These are phyloP conservation scores for Jasminum sambac DNA, from an alignment of 257 asterid genomes.

Conservation along the genomic window DNA sequence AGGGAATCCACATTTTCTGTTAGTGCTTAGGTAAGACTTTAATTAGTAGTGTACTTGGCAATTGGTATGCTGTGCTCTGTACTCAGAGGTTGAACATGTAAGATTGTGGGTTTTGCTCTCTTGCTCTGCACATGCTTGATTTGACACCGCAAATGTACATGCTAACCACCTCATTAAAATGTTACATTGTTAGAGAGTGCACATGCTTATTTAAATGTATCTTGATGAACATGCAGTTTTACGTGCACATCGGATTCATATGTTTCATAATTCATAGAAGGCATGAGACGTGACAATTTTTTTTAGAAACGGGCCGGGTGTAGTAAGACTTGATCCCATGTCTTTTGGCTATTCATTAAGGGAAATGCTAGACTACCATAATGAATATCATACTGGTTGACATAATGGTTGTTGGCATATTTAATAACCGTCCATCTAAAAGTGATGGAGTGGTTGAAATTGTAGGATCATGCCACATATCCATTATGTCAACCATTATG, in stretches of 20 bases:
- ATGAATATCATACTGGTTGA: no score
- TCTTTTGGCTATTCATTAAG: not conserved
- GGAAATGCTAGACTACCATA: no score
- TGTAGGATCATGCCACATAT: no score
- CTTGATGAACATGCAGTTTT: not conserved
- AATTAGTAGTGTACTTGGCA: not conserved
- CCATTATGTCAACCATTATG: no score
- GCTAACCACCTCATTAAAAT: not conserved
- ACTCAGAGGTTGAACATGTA: not conserved
- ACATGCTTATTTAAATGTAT: not conserved
- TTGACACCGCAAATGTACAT: not conserved
- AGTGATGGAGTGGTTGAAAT: no score
- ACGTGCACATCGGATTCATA: not conserved
- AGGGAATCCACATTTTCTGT: not conserved
- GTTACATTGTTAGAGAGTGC: not conserved
- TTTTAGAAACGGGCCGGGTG: not conserved
- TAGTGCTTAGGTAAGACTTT: not conserved
- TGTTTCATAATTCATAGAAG: not conserved
- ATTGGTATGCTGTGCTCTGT: not conserved
- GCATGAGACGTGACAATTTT: not conserved
- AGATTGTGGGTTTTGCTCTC: not conserved
- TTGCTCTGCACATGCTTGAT: not conserved
- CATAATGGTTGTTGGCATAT: no score
- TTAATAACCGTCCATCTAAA: no score
- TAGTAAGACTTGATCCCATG: not conserved